A percentile compares a stretch with the other conserved stretches of the same genome.
These are phyloP conservation scores for Leccinum longicurvipes DNA, from an alignment of 768 basidiomycete species.

Conservation along the genomic window DNA sequence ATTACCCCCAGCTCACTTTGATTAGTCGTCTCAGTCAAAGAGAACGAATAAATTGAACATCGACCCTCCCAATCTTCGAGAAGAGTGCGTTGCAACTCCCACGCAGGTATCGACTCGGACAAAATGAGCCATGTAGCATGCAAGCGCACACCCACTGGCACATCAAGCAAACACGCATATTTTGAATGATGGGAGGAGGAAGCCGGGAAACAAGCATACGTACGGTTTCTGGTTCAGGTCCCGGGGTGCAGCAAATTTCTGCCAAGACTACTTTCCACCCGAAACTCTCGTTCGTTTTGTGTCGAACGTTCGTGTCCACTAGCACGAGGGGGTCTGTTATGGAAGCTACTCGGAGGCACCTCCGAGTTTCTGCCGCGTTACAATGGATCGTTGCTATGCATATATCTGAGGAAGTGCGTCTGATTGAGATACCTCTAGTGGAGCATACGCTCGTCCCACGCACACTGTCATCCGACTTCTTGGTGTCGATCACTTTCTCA, in stretches of 20 bases:
- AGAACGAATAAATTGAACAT: neutral
- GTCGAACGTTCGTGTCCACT: neutral
- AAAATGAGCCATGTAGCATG: neutral
- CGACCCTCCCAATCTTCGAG: neutral
- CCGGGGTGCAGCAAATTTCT: neutral
- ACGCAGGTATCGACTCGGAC: neutral
- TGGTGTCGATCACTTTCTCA: neutral
- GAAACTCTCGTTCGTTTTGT: neutral
- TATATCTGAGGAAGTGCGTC: neutral
- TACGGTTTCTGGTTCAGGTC: neutral
- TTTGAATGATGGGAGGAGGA: neutral
- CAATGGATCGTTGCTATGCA: neutral
- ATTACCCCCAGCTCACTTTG: neutral
- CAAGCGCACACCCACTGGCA: no score
- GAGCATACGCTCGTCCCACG: no score
- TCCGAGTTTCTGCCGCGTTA: neutral
- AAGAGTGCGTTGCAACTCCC: no score
- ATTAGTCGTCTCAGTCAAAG: neutral
- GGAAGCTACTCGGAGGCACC: neutral
- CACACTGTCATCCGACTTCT: slow-evolving; percentile 1
- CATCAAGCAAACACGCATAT: no score
- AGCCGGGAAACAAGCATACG: neutral
- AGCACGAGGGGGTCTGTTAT: neutral
- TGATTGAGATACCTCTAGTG: no score
- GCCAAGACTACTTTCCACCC: neutral